These are phyloP conservation scores for Coemansia sp. DNA, from an alignment of 192 early-diverging fungal species.

Conservation along the genomic window DNA sequence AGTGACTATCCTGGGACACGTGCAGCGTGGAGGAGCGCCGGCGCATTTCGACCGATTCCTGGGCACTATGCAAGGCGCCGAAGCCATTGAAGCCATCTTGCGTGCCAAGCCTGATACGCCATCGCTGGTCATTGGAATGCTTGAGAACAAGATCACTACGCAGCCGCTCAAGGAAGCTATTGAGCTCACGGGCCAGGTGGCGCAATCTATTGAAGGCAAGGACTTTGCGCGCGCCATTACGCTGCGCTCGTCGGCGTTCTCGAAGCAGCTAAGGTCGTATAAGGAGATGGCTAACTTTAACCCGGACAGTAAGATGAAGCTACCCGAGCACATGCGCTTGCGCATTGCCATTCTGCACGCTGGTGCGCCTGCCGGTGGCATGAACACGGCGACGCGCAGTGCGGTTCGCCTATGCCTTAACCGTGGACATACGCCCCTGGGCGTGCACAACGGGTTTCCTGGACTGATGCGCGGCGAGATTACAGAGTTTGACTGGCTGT, in stretches of 20 bases:
- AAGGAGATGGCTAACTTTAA: constrained; percentile 60
- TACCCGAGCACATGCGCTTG: constrained; percentile 59
- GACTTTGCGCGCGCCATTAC: constrained; percentile 91
- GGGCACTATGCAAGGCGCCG: constrained; percentile 92
- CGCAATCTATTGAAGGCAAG: constrained; percentile 75
- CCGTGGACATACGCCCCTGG: constrained; percentile 86
- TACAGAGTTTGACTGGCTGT: constrained; percentile 76
- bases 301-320: constrained; percentile 42
- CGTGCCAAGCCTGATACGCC: constrained; percentile 78
- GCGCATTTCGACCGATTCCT: constrained; percentile 89
- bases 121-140: constrained; percentile 93
- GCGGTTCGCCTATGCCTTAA: constrained; percentile 82
- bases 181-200: constrained; percentile 82
- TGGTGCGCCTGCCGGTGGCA: constrained; percentile 96
- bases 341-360: constrained; percentile 91
- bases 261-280: constrained; percentile 64
- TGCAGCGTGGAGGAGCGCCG: constrained; percentile 92
- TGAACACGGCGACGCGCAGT: constrained; percentile 93
- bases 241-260: constrained; percentile 85
- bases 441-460: constrained; percentile 88
- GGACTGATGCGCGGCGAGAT: constrained; percentile 86
- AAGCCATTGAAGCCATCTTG: constrained; percentile 92
- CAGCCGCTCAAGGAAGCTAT: constrained; percentile 93
- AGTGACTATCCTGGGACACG: constrained; percentile 92
- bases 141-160: constrained; percentile 83